Conservation (phyloP, 2,329 filamentous ascomycete species). For the Nectriaceae sp. region DNA sequence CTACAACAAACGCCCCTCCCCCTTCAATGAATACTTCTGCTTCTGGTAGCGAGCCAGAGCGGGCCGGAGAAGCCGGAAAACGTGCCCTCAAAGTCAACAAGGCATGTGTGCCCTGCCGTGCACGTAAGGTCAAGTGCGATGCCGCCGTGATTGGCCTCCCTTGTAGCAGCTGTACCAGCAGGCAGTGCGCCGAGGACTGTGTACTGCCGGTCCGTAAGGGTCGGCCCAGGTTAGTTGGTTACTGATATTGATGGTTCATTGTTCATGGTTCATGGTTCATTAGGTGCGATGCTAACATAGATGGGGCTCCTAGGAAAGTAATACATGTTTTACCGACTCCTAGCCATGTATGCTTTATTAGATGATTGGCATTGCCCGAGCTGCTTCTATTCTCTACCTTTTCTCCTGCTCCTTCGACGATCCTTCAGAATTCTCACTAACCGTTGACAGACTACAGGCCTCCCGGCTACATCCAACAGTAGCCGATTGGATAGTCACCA, state of each 20-base stretch:
- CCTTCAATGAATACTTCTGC: too few relatives aligned
- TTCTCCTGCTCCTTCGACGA: too few relatives aligned
- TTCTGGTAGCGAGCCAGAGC: too few relatives aligned
- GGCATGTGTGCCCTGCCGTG: conserved; percentile 18
- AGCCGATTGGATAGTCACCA: too few relatives aligned
- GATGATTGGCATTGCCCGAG: too few relatives aligned
- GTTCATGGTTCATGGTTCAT: not conserved
- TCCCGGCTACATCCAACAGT: too few relatives aligned
- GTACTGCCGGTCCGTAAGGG: conserved; percentile 16
- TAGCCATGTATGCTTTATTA: not conserved
- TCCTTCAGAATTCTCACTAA: too few relatives aligned
- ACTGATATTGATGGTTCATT: not conserved
- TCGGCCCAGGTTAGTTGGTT: conserved; percentile 7
- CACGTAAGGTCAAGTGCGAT: conserved; percentile 22
- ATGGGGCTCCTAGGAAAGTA: not conserved
- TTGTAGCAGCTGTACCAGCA: conserved; percentile 16
- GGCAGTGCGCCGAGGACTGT: conserved; percentile 5
- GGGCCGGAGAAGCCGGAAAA: too few relatives aligned
- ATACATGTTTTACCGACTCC: not conserved
- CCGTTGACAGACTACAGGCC: too few relatives aligned
- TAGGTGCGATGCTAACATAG: not conserved
- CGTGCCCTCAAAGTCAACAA: conserved; percentile 22
- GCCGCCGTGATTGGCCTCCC: conserved; percentile 14
- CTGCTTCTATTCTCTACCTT: too few relatives aligned
- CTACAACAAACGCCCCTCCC: too few relatives aligned